Conservation (phyloP, 1,139 yeast genomes). For the Magnusiomyces magnusii region DNA sequence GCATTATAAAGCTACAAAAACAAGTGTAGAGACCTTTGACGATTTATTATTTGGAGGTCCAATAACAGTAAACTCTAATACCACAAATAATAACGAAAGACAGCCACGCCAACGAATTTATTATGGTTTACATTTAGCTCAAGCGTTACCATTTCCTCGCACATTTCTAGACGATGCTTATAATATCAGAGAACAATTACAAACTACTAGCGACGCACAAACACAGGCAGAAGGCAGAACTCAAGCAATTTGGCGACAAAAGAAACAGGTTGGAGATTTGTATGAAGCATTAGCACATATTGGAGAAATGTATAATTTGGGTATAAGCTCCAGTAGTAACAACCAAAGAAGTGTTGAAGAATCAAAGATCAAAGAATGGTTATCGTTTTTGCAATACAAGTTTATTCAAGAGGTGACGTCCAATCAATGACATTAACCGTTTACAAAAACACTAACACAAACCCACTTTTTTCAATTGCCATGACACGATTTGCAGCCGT, state of each 20-base stretch:
- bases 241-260: conserved; percentile 4
- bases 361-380: neutral
- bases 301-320: conserved; percentile 4
- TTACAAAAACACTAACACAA: neutral
- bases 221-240: neutral
- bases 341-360: neutral
- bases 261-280: conserved; percentile 10
- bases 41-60: neutral
- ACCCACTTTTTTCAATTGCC: neutral
- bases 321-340: neutral
- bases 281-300: conserved; percentile 13
- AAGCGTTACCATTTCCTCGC: conserved; percentile 9
- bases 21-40: neutral
- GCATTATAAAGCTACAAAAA: conserved; percentile 14
- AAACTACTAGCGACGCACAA: neutral
- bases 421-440: neutral
- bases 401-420: conserved; percentile 10
- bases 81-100: neutral
- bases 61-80: neutral
- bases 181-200: neutral
- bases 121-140: conserved; percentile 11
- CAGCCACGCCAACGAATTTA: neutral
- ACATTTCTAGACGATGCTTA: conserved; percentile 7
- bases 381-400: conserved; percentile 6
- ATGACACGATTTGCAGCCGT: no score